Percentiles rank a stretch among this genome's conserved stretches.
Evolutionary conservation across 495 filamentous ascomycete genomes (phyloP).

Genomic region (Thozetella sp.): DNA sequence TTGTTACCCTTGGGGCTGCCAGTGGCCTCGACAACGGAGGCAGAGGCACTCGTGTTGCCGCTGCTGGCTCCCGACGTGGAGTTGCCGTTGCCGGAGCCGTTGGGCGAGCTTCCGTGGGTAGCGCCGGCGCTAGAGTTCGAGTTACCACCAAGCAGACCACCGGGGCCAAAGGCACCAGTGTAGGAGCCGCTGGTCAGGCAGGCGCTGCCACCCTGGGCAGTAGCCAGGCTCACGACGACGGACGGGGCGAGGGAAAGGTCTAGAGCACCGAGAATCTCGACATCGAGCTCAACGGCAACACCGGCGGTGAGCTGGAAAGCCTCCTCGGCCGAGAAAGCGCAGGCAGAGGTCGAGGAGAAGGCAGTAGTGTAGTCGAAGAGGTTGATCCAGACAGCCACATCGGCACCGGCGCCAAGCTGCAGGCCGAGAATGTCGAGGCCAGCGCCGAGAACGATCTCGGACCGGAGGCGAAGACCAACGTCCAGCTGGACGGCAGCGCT

Average conservation of each 20-base stretch:
- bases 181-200: conserved; percentile 1
- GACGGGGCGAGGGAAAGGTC: conserved; percentile 9
- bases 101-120: background rate
- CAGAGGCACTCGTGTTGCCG: background rate
- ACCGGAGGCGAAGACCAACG: conserved; percentile 7
- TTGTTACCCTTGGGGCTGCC: background rate
- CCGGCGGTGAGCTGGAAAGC: conserved; percentile 32
- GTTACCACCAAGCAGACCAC: background rate
- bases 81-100: background rate
- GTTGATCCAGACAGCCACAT: conserved; percentile 10
- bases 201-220: background rate
- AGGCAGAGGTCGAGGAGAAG: conserved; percentile 1
- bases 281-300: conserved; percentile 50
- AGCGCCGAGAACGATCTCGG: conserved; percentile 6
- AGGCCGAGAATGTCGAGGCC: conserved; percentile 7
- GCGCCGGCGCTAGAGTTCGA: background rate
- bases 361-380: conserved; percentile 8
- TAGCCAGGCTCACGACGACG: conserved; percentile 5
- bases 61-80: background rate
- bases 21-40: background rate
- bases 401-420: conserved; percentile 6
- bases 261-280: conserved; percentile 50
- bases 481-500: conserved; percentile 4
- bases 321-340: conserved; percentile 3
- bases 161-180: background rate